These are phyloP conservation scores for Erodium moschatum DNA, from an alignment of 441 rosid genomes.

Conservation along the genomic window DNA sequence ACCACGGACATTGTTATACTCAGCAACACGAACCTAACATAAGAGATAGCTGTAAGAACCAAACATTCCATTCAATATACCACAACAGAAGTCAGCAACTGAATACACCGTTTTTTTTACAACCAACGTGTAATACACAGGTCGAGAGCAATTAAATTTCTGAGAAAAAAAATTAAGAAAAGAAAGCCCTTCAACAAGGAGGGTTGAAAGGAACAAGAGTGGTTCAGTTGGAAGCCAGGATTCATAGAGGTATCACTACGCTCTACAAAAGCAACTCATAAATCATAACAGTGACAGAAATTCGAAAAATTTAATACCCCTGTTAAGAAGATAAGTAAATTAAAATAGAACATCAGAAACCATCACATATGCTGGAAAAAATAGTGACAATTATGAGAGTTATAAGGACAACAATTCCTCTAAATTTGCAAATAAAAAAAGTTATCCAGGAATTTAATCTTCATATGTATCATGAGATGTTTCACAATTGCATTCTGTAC, in stretches of 20 bases:
- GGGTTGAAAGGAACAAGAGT: neutral
- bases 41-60: constrained; percentile 16
- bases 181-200: too few species aligned
- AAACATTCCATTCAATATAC: neutral
- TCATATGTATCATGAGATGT: neutral
- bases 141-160: neutral
- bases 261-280: neutral
- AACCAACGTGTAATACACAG: neutral
- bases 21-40: constrained; percentile 84
- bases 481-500: neutral
- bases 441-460: neutral
- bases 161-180: neutral
- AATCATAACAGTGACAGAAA: too few species aligned
- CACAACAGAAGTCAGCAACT: constrained; percentile 1
- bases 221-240: neutral
- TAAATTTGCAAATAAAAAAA: neutral
- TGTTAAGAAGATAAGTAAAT: too few species aligned
- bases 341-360: too few species aligned
- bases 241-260: neutral
- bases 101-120: neutral
- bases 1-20: constrained; percentile 82
- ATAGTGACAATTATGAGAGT: neutral
- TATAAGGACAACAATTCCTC: neutral
- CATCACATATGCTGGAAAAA: too few species aligned
- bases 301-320: too few species aligned